Evolutionary conservation across 768 basidiomycete species (phyloP).

Genomic region (Dioszegia hungarica): DNA sequence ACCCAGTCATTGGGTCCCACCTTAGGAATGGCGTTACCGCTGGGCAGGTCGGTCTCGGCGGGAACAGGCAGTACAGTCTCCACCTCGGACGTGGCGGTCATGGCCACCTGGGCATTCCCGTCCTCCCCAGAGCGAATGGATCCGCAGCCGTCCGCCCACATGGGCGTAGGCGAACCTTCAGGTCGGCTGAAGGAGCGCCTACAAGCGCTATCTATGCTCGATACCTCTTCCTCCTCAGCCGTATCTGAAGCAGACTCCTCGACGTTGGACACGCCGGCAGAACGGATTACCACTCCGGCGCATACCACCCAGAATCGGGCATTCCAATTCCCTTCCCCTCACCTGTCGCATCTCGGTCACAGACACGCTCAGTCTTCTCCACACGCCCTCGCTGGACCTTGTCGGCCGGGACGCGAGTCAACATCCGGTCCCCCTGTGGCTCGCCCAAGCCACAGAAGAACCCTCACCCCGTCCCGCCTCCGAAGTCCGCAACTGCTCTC

Average conservation of each 20-base stretch:
- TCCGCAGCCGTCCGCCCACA: background rate
- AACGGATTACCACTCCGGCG: background rate
- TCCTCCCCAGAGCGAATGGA: conserved; percentile 6
- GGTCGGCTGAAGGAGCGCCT: conserved; percentile 8
- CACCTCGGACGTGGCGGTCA: conserved; percentile 18
- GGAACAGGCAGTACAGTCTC: background rate
- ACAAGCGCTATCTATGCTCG: conserved; percentile 8
- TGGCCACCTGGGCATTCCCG: conserved; percentile 24
- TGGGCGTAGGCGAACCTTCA: background rate
- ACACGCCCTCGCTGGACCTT: background rate
- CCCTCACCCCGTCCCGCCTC: conserved; percentile 6
- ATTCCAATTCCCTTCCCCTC: background rate
- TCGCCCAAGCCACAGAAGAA: conserved; percentile 1
- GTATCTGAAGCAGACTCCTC: no score
- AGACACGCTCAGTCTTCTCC: conserved; percentile 16
- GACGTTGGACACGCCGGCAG: background rate
- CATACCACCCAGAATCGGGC: background rate
- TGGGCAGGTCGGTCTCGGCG: background rate
- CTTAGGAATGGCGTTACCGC: background rate
- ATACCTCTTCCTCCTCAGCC: background rate
- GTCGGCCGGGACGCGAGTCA: background rate
- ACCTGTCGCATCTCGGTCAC: background rate
- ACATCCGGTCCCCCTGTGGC: background rate
- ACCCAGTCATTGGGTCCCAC: background rate
- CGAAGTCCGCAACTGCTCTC: conserved; percentile 9